Evolutionary conservation across 2,329 filamentous ascomycete species (phyloP).

Genomic region (Calonectria pseudoturangicola): DNA sequence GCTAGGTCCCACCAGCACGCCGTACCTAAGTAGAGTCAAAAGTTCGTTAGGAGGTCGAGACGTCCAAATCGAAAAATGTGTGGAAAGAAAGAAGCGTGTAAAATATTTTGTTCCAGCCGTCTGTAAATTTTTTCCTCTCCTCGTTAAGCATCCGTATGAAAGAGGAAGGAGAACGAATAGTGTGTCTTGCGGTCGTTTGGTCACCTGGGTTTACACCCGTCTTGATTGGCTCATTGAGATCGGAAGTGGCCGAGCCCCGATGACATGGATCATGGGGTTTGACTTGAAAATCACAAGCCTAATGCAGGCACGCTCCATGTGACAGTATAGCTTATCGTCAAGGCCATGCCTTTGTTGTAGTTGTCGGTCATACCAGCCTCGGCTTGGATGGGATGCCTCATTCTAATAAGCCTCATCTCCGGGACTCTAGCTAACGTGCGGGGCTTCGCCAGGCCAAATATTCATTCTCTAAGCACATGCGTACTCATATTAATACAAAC

Average conservation of each 20-base stretch:
- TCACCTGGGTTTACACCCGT: slow-evolving; percentile 25
- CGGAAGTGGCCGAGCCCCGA: slow-evolving; percentile 40
- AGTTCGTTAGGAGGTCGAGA: neutral
- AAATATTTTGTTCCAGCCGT: neutral
- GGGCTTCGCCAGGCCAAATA: neutral
- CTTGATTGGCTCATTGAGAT: slow-evolving; percentile 31
- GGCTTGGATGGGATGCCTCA: neutral
- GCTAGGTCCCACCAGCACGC: neutral
- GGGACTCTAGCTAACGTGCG: neutral
- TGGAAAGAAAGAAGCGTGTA: too few species aligned
- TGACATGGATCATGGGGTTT: slow-evolving; percentile 34
- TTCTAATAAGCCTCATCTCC: neutral
- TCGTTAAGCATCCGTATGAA: slow-evolving; percentile 8
- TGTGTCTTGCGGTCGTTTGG: slow-evolving; percentile 9
- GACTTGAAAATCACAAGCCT: slow-evolving; percentile 12
- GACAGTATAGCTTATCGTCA: slow-evolving; percentile 9
- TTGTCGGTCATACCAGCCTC: too few species aligned
- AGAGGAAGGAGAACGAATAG: slow-evolving; percentile 32
- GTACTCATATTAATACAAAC: neutral
- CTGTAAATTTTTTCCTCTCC: neutral
- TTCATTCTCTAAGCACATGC: neutral
- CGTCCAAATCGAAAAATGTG: neutral
- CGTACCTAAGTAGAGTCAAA: neutral
- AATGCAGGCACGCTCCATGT: slow-evolving; percentile 17
- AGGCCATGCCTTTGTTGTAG: neutral